Percentiles rank a stretch among this genome's conserved stretches.
These are phyloP conservation scores for Fusarium sp. DNA, from an alignment of 2,329 filamentous ascomycete species.

Conservation along the genomic window DNA sequence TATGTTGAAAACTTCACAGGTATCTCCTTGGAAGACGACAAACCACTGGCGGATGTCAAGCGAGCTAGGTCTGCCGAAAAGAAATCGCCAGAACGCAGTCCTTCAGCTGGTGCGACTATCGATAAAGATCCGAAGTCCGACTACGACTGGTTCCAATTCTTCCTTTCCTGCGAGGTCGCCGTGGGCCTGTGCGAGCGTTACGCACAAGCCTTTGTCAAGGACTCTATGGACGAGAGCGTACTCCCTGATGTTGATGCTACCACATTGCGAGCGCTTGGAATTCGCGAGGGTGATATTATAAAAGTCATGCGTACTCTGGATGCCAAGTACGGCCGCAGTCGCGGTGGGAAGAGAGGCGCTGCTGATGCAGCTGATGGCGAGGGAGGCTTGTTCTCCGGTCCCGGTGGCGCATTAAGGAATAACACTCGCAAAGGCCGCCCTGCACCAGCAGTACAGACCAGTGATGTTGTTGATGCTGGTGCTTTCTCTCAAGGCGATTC, in stretches of 20 bases:
- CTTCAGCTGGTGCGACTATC: conserved; percentile 69
- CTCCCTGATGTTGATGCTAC: conserved; percentile 88
- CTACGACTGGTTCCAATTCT: conserved; percentile 99
- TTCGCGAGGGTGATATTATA: conserved; percentile 96
- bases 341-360: conserved; percentile 52
- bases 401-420: conserved; percentile 89
- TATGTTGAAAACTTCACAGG: conserved; percentile 93
- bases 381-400: conserved; percentile 87
- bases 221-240: conserved; percentile 96
- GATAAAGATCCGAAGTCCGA: conserved; percentile 73
- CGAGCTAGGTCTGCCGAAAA: conserved; percentile 56
- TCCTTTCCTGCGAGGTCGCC: conserved; percentile 89
- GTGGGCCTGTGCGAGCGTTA: conserved; percentile 95
- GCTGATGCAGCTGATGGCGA: conserved; percentile 67
- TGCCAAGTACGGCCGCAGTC: conserved; percentile 76
- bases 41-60: conserved; percentile 88
- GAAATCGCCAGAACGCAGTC: conserved; percentile 35
- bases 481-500: conserved; percentile 75
- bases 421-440: conserved; percentile 94
- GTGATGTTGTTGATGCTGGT: conserved; percentile 87
- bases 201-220: conserved; percentile 85
- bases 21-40: conserved; percentile 91
- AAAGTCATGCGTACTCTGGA: conserved; percentile 93
- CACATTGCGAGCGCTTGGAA: conserved; percentile 85
- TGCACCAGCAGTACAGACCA: conserved; percentile 85